Conservation (phyloP, 2,329 filamentous ascomycete genomes). For the Xylariaceae sp. region DNA sequence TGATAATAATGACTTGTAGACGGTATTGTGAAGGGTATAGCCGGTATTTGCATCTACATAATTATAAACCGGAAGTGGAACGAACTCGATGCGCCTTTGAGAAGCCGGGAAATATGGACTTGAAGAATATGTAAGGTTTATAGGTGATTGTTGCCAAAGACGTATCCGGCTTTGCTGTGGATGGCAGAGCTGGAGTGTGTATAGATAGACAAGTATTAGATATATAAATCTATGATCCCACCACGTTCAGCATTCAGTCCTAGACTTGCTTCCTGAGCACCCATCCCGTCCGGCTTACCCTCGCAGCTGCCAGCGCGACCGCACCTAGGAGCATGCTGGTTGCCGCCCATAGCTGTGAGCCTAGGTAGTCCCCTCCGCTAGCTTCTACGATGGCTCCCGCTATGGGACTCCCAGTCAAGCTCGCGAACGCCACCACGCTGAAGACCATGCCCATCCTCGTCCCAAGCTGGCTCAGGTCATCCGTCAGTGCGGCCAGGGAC, state of each 20-base stretch:
- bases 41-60: too few relatives aligned
- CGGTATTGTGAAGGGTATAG: too few relatives aligned
- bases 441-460: constrained; percentile 49
- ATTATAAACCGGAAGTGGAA: too few relatives aligned
- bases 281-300: constrained; percentile 9
- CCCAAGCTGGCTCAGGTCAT: constrained; percentile 44
- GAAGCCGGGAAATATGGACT: too few relatives aligned
- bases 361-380: constrained; percentile 36
- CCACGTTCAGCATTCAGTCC: neutral
- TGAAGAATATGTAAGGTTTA: too few relatives aligned
- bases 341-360: constrained; percentile 33
- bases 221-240: too few relatives aligned
- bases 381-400: constrained; percentile 44
- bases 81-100: too few relatives aligned
- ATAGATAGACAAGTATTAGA: too few relatives aligned
- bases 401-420: constrained; percentile 45
- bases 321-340: constrained; percentile 9
- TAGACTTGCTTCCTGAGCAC: constrained; percentile 1
- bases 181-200: too few relatives aligned
- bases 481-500: constrained; percentile 24
- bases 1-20: too few relatives aligned
- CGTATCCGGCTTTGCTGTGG: too few relatives aligned
- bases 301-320: constrained; percentile 3
- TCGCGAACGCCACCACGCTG: constrained; percentile 42
- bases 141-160: too few relatives aligned